Base-by-base conservation (phyloP, 805 yeast genomes). In the Cyberlindnera sargentensis region DNA sequence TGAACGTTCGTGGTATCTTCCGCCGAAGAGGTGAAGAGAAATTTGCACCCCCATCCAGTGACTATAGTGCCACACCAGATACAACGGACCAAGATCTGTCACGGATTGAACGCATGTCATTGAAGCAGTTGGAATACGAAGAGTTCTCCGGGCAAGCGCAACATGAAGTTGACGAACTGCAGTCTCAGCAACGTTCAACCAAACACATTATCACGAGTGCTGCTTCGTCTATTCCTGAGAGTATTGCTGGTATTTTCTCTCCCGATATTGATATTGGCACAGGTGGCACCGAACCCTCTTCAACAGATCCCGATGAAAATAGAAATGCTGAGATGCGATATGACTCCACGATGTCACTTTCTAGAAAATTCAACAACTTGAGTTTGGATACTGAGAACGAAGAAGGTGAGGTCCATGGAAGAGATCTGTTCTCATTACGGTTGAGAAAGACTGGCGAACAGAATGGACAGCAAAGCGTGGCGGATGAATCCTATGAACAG, bases 1-100 rank as follows among this genome's bases (percentile, higher is more conserved):
- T 3, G 15, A 10, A 37, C 8, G 6, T 29, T 6, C 28, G 28
- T 29, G 40, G 40, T 10, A 29, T 37, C 9, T 37, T 37, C 28
- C 23, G 33, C 11, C 26, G 24, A 4, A 37, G 28, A 26, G 24
- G 23, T 9, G 27, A 9, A 11, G 33, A 24, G 9, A 10, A 29
- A 9, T 28, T 24, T 8, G 24, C n/a, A 20, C 25, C 34, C 2
- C 45, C 57, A 1, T 54, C 60, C 10, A 56, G 60, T 36, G 57
- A 47, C 26, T 56, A 56, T 37, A 53, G 56, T 37, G 46, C 33
- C 26, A 56, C 58, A 2, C 58, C 58, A 3, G 55, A 54, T 39
- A 38, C 39, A 3, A 46, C 60, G 6, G 26, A n/a, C 25, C 36
- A 33, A 15, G 36, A 33, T 8, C 31, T 9, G 8, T 20, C 36